Base-by-base conservation (phyloP, 305 asterid genomes). In the Fraxinus platypoda region DNA sequence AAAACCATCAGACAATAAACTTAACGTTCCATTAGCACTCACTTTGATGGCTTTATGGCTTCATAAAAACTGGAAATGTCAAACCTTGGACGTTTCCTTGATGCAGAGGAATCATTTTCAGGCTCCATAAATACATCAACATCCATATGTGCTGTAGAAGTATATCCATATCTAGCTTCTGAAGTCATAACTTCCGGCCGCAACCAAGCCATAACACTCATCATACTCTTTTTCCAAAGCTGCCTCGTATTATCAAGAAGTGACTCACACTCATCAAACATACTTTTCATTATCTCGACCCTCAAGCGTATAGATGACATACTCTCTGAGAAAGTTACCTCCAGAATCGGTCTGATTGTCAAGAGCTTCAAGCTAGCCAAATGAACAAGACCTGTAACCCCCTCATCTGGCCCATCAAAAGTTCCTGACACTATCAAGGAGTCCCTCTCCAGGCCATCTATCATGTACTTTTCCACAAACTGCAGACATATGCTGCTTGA, bases 11-110 rank as follows among this genome's bases (percentile, higher is more conserved):
- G 21, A 77, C 57, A 37, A 78, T 59, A 78, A 79, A 9, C 23
- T 75, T 31, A 77, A 80, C 57, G 23, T 84, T 35, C 86, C 80
- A 74, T 5, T n/a, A 80, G 11, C 59, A 89, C 98, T 93, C 87
- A 94, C 98, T 93, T 96, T 80, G 99, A 91, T 75, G 97, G 98
- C 87, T 90, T 96, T 86, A 96, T 93, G 83, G 98, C 98, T 86
- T 96, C 99, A 85, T 96, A 96, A 90, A 96, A 93, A 78, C 94
- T 83, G 80, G 96, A 88, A 79, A 90, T 93, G 73, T 93, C 98
- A 89, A 96, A 91, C 83, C 86, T 87, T 71, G 87, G 81, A 77
- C 72, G 87, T 38, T 88, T 87, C 83, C 81, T 91, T 74, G 88
- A 78, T 75, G 85, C 85, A 78, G 88, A 76, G 35, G 84, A 75